phyloP scores from a whole-genome alignment of 176 grass and related monocot genomes.

The Oryza brachyantha region DNA sequence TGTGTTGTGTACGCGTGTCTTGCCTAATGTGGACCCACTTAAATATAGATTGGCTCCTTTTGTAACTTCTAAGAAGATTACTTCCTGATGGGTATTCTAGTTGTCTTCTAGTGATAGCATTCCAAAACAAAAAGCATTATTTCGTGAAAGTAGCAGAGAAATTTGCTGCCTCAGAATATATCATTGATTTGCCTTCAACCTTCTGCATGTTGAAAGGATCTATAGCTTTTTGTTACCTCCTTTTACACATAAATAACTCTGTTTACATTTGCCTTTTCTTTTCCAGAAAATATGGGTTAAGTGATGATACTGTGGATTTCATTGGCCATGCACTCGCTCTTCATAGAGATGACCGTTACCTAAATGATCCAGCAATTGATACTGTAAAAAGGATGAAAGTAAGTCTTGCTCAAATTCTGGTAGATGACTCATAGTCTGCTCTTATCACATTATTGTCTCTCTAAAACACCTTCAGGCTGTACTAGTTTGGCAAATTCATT shows the following conservation, averaged over 20 bases:
- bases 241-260: constrained; percentile 16
- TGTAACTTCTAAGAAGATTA: background rate
- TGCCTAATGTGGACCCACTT: constrained; percentile 1
- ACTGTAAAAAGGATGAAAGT: constrained; percentile 98
- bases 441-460: background rate
- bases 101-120: background rate
- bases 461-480: background rate
- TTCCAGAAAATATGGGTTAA: constrained; percentile 75
- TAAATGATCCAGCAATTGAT: constrained; percentile 83
- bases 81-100: background rate
- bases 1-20: background rate
- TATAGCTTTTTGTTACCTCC: constrained; percentile 7
- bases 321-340: constrained; percentile 85
- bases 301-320: constrained; percentile 81
- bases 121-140: background rate
- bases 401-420: constrained; percentile 29
- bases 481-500: background rate
- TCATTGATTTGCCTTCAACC: background rate
- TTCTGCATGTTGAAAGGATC: background rate
- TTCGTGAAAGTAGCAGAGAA: background rate
- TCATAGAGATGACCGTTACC: constrained; percentile 79
- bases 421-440: constrained; percentile 12
- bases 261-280: constrained; percentile 18
- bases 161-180: background rate
- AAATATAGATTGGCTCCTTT: background rate